Base-by-base conservation (phyloP, 2,329 filamentous ascomycete species). In the Phialocephala sp. region DNA sequence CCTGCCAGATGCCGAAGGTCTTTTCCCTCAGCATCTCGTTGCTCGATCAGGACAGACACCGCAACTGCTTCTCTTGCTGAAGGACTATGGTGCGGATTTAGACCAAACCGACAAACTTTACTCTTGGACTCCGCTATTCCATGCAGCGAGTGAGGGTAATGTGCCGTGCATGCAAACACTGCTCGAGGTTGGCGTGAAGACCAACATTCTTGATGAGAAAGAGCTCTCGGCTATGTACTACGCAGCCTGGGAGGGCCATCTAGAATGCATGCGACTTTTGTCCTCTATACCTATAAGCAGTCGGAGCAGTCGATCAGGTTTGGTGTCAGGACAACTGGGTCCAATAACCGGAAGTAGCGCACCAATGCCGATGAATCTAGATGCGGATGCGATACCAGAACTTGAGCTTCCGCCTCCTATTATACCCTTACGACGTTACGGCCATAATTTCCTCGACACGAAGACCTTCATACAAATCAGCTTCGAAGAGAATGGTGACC, bases 381-480 rank as follows among this genome's bases (percentile, higher is more conserved):
- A 97, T 73, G 87, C 87, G 0, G 94, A 98, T 78, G 92, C 91
- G 1, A 99, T 99, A 63, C 95, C 95, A 1, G 88, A 93, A 69
- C 88, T 99, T 37, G 94, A 94, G 71, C 84, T 99, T 14, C 95
- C 95, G 24, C 95, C 95, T 22, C 95, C 95, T 0, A 98, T 99
- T 70, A 97, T 99, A 71, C 95, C 95, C 0, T 84, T 98, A 57
- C 88, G 95, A 71, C 87, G 95, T 73, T 99, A 99, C 74, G 95
- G 95, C 18, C 95, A 99, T 81, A 99, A 98, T 78, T 99, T 99
- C 83, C 84, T 99, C 41, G 95, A 99, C 75, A 97, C 93, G 36
- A 99, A 98, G 81, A 97, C 94, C 0, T 96, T 97, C 69, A 89
- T 99, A 14, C 92, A 97, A 74, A 91, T 99, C 69, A 92, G 86